Evolutionary conservation across 2,329 filamentous ascomycete species (phyloP).

Genomic region (Clathrospora elynae): DNA sequence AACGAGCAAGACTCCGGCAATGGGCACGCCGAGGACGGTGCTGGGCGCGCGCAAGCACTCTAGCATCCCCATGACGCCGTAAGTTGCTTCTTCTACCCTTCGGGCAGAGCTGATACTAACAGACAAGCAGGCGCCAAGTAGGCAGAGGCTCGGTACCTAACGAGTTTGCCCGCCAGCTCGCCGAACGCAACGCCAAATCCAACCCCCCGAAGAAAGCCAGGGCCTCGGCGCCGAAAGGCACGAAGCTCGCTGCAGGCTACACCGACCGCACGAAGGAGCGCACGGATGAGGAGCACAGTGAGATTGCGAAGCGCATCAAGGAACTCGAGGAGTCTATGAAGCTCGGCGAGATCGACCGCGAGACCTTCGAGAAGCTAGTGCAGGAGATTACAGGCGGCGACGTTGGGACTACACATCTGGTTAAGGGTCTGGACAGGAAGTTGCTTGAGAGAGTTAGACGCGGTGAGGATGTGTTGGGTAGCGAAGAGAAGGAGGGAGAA

Average conservation of each 20-base stretch:
- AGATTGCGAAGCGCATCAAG: constrained; percentile 69
- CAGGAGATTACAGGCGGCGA: constrained; percentile 83
- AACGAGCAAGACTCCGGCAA: constrained; percentile 28
- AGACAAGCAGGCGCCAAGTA: constrained; percentile 65
- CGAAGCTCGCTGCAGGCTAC: constrained; percentile 79
- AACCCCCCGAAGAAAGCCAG: constrained; percentile 72
- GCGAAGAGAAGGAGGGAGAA: constrained; percentile 43
- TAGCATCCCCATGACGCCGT: constrained; percentile 95
- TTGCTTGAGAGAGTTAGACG: constrained; percentile 71
- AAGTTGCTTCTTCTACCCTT: constrained; percentile 45
- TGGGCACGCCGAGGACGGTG: constrained; percentile 50
- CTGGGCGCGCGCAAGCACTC: constrained; percentile 79
- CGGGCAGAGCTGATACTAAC: constrained; percentile 9
- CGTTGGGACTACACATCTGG: constrained; percentile 77
- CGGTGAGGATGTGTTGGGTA: constrained; percentile 62
- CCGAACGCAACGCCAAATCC: constrained; percentile 67
- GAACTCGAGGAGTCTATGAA: constrained; percentile 82
- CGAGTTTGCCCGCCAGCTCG: constrained; percentile 84
- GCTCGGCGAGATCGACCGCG: constrained; percentile 79
- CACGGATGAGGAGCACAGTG: constrained; percentile 57
- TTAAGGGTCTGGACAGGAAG: constrained; percentile 90
- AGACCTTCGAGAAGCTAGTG: constrained; percentile 75
- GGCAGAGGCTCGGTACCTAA: constrained; percentile 56
- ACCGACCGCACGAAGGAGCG: constrained; percentile 76
- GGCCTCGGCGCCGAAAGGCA: constrained; percentile 80